Base-by-base conservation (phyloP, 192 early-diverging fungal genomes). In the Mortierella alpina region DNA sequence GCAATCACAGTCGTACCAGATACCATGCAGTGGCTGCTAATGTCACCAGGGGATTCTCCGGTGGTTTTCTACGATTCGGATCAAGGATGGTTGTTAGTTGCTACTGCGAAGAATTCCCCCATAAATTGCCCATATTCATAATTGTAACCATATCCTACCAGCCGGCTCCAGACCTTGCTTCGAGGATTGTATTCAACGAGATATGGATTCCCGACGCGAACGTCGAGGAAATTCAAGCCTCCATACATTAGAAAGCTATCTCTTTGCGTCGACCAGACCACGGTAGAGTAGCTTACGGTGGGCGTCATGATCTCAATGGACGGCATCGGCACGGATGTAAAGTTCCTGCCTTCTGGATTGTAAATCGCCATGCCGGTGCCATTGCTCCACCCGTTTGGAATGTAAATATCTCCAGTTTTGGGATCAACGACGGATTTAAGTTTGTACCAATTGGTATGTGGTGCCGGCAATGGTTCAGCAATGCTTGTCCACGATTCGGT, bases 361-460 rank as follows among this genome's bases (percentile, higher is more conserved):
- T 65, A 65, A 12, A 39, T 50, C 22, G 50, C 44, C 63, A 65
- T 65, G 39, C 17, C 18, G 6, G 20, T 52, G 23, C 56, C 56
- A 13, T 65, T 48, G 40, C 52, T 41, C 5, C 17, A 48, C n/a
- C 63, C 63, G 10, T 47, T 13, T 41, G 63, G 63, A 4, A 50
- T 53, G 50, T 65, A 65, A 2, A 65, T 49, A 23, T 52, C 7
- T 0, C 63, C 63, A 2, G 63, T 46, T 15, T 17, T 52, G 14
- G 63, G 63, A 22, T 65, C 47, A 7, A 50, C n/a, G 13, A 65
- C 63, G 11, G 63, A 47, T 40, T 53, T 13, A 11, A 65, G 40
- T 7, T 50, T 50, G 23, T 15, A 39, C 23, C 13, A 58, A 20
- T 4, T 22, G 23, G 8, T 22, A 22, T 12, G 31, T 5, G 12